Evolutionary conservation across 2,329 filamentous ascomycete genomes (phyloP).

Genomic region (Westerdykella sp.): DNA sequence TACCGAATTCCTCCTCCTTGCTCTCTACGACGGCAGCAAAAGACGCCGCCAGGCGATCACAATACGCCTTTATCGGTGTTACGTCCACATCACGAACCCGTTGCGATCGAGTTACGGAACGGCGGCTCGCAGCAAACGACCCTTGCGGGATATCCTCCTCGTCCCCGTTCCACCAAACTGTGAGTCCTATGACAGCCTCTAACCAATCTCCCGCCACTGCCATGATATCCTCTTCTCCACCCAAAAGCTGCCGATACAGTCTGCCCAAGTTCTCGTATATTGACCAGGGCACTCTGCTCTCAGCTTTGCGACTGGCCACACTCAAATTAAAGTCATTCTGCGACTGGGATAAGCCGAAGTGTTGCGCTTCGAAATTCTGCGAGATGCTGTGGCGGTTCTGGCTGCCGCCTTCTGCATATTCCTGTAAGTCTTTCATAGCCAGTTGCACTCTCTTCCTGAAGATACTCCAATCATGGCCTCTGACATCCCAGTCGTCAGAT

Average conservation of each 20-base stretch:
- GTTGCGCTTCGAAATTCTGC: constrained; percentile 40
- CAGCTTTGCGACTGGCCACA: constrained; percentile 64
- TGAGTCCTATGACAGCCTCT: constrained; percentile 75
- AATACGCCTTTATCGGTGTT: constrained; percentile 60
- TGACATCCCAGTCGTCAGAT: constrained; percentile 72
- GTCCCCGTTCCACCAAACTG: constrained; percentile 88
- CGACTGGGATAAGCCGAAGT: constrained; percentile 38
- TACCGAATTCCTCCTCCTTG: constrained; percentile 60
- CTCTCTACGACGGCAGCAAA: constrained; percentile 62
- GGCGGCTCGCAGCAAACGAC: constrained; percentile 42
- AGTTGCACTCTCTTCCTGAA: constrained; percentile 71
- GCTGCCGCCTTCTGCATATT: constrained; percentile 71
- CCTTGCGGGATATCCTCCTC: constrained; percentile 43
- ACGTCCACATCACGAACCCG: constrained; percentile 45
- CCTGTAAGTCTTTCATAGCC: constrained; percentile 63
- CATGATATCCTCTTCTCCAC: constrained; percentile 68
- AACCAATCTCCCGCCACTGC: constrained; percentile 82
- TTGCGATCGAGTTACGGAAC: constrained; percentile 35
- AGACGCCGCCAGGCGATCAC: constrained; percentile 63
- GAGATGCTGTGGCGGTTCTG: constrained; percentile 40
- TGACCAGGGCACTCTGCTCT: constrained; percentile 81
- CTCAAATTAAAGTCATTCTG: constrained; percentile 56
- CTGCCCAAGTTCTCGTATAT: constrained; percentile 79
- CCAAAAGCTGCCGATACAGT: constrained; percentile 74
- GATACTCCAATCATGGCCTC: constrained; percentile 72